Percentiles rank a stretch among this genome's conserved stretches.
These are phyloP conservation scores for Fraxinus cuspidata DNA, from an alignment of 257 asterid species.

Conservation along the genomic window DNA sequence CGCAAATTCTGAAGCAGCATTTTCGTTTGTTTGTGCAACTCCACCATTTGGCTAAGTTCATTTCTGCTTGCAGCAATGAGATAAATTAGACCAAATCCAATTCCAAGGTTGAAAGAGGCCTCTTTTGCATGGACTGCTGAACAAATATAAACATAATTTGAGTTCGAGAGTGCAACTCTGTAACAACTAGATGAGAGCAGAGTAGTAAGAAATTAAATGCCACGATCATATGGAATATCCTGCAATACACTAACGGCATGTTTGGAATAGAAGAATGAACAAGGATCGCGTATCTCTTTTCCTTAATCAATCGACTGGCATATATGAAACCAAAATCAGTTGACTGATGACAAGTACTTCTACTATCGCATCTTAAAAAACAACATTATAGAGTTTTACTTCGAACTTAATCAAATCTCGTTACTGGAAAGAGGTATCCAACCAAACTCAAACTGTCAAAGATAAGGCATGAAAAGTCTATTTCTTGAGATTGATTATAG, in stretches of 20 bases:
- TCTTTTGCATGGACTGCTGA: slow-evolving; percentile 41
- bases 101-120: slow-evolving; percentile 48
- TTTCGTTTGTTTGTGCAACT: slow-evolving; percentile 47
- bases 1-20: slow-evolving; percentile 44
- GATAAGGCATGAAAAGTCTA: too few species aligned
- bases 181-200: background rate
- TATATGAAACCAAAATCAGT: too few species aligned
- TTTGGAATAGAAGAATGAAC: background rate
- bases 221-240: background rate
- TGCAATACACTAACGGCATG: background rate
- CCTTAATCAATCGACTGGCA: background rate
- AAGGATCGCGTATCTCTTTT: background rate
- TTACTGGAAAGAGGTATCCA: too few species aligned
- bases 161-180: background rate
- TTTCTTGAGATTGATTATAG: too few species aligned
- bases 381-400: too few species aligned
- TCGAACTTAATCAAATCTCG: too few species aligned
- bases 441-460: too few species aligned
- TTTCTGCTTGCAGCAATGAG: slow-evolving; percentile 44
- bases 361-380: too few species aligned
- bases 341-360: too few species aligned
- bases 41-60: slow-evolving; percentile 55
- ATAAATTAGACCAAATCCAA: slow-evolving; percentile 66
- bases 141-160: background rate
- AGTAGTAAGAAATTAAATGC: background rate